Percentiles rank a stretch among this genome's conserved stretches.
phyloP scores from a whole-genome alignment of 768 basidiomycete species.

The Amyloporia xantha region DNA sequence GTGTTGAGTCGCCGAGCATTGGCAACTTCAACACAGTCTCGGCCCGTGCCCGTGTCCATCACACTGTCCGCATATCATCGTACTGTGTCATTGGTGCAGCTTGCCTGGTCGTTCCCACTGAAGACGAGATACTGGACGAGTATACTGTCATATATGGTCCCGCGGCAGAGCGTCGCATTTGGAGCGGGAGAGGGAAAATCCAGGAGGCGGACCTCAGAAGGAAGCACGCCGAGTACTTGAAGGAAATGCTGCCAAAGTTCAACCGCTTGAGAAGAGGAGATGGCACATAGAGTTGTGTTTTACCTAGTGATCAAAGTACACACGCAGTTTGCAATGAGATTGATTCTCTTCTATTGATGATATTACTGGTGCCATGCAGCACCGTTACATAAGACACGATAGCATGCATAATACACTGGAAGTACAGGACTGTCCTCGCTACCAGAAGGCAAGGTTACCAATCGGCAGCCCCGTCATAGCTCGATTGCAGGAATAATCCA shows the following conservation, averaged over 20 bases:
- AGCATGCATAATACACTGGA: no score
- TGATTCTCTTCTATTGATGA: no score
- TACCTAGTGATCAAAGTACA: no score
- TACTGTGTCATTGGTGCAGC: slow-evolving; percentile 81
- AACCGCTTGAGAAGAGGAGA: slow-evolving; percentile 46
- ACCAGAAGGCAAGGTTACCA: no score
- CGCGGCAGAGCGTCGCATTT: slow-evolving; percentile 62
- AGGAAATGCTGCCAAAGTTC: slow-evolving; percentile 89
- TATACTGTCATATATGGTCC: slow-evolving; percentile 83
- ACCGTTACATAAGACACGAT: no score
- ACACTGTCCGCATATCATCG: slow-evolving; percentile 71
- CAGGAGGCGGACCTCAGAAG: slow-evolving; percentile 79
- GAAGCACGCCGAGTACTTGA: slow-evolving; percentile 88
- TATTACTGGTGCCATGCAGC: no score
- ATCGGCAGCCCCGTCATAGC: no score
- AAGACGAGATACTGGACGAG: slow-evolving; percentile 73
- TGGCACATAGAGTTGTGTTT: slow-evolving; percentile 8
- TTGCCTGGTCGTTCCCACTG: slow-evolving; percentile 71
- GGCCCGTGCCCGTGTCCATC: slow-evolving; percentile 76
- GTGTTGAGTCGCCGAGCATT: slow-evolving; percentile 79
- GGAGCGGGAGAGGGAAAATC: slow-evolving; percentile 80
- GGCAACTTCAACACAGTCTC: slow-evolving; percentile 85
- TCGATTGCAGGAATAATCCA: neutral
- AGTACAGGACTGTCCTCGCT: no score
- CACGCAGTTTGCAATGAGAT: no score